These are phyloP conservation scores for Serpula lacrymans DNA, from an alignment of 768 basidiomycete genomes.

Conservation along the genomic window DNA sequence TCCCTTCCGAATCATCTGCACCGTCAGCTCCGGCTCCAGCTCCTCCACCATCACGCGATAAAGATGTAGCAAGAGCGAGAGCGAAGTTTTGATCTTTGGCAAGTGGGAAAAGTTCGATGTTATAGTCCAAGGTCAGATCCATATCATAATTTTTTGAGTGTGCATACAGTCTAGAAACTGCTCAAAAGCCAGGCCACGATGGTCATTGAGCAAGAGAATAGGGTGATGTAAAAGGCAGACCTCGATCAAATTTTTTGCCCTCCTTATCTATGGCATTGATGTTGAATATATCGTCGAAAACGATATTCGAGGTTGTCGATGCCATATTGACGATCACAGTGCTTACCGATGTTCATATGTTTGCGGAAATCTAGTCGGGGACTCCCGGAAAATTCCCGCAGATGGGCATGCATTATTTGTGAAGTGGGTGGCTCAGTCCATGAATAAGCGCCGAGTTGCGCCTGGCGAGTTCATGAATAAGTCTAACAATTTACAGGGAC, in stretches of 20 bases:
- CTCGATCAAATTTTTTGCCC: constrained; percentile 97
- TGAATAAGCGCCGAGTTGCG: no score
- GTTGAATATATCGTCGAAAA: constrained; percentile 93
- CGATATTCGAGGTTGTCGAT: constrained; percentile 62
- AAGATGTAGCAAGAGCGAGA: constrained; percentile 80
- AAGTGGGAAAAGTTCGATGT: constrained; percentile 85
- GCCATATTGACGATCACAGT: constrained; percentile 46
- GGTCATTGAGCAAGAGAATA: constrained; percentile 7
- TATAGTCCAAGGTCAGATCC: constrained; percentile 92
- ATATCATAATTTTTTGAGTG: constrained; percentile 90
- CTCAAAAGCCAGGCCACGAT: constrained; percentile 2
- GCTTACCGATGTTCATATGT: no score
- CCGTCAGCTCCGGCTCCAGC: constrained; percentile 46
- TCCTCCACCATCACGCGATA: constrained; percentile 49
- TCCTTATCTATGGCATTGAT: constrained; percentile 84
- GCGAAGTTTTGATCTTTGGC: constrained; percentile 68
- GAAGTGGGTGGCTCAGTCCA: no score
- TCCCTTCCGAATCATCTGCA: constrained; percentile 57
- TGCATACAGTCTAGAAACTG: constrained; percentile 90
- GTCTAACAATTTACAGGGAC: no score
- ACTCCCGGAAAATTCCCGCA: no score
- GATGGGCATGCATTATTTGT: no score
- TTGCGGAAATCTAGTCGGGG: no score
- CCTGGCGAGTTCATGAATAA: no score
- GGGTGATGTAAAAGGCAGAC: constrained; percentile 34